Evolutionary conservation across 2,329 filamentous ascomycete species (phyloP).

Genomic region (Geosmithia putterillii): DNA sequence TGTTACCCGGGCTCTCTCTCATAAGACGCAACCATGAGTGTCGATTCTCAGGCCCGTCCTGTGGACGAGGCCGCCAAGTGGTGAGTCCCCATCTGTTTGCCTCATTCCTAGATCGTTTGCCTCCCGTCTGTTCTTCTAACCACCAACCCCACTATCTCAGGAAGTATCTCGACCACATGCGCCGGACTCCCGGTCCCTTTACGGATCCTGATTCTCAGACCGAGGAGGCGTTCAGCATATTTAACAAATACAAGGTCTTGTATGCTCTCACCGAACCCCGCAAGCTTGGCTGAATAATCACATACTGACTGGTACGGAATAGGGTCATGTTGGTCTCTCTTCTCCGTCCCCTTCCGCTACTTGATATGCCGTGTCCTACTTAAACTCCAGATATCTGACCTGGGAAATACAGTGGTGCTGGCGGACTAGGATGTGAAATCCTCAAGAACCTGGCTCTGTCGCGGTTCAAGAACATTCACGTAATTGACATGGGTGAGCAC

Average conservation of each 20-base stretch:
- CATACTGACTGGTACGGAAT: background rate
- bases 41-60: conserved; percentile 7
- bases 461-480: conserved; percentile 92
- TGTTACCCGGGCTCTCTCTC: background rate
- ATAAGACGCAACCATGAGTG: conserved; percentile 10
- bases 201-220: conserved; percentile 51
- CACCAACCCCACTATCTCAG: background rate
- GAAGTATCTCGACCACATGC: conserved; percentile 66
- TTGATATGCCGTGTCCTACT: background rate
- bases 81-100: conserved; percentile 9
- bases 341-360: background rate
- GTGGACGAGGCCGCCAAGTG: conserved; percentile 19
- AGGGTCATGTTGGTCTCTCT: conserved; percentile 4
- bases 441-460: conserved; percentile 92
- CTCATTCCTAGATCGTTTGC: background rate
- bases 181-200: conserved; percentile 68
- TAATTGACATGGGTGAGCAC: conserved; percentile 85
- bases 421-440: conserved; percentile 90
- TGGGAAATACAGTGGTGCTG: conserved; percentile 56
- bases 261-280: conserved; percentile 25
- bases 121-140: background rate
- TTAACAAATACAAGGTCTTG: conserved; percentile 66
- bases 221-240: conserved; percentile 38
- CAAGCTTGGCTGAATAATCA: background rate
- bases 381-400: background rate